Evolutionary conservation across 306 rosid species (phyloP).

Genomic region (Gleditsia sinensis): DNA sequence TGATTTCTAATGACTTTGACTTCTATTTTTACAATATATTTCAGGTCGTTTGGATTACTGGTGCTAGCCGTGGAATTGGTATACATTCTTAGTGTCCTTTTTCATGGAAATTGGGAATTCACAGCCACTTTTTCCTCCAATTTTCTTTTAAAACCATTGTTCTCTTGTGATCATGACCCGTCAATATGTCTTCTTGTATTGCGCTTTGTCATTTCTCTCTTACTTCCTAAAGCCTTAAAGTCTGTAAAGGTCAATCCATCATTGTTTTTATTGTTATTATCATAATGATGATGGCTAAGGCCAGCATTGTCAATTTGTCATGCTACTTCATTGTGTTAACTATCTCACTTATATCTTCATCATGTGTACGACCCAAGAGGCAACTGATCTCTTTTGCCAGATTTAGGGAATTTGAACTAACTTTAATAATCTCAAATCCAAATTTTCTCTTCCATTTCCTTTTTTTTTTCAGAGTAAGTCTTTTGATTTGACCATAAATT

Average conservation of each 20-base stretch:
- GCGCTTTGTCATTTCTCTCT: too few relatives aligned
- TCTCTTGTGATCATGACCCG: not conserved
- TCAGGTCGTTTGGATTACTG: slow-evolving; percentile 96
- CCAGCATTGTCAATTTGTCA: not conserved
- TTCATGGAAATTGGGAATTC: not conserved
- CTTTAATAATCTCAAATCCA: too few relatives aligned
- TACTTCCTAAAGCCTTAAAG: too few relatives aligned
- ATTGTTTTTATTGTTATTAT: not conserved
- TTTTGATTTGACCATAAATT: too few relatives aligned
- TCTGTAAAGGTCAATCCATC: not conserved
- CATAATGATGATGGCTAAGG: not conserved
- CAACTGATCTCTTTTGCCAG: too few relatives aligned
- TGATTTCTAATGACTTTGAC: not conserved
- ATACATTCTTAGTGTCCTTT: slow-evolving; percentile 9
- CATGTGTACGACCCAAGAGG: too few relatives aligned
- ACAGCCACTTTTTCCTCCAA: not conserved
- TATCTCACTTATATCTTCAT: not conserved
- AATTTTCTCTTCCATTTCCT: too few relatives aligned
- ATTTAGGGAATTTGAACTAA: too few relatives aligned
- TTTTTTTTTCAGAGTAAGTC: too few relatives aligned
- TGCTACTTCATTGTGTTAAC: not conserved
- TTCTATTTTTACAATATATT: slow-evolving; percentile 10
- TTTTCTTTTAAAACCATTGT: not conserved
- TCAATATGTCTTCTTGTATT: not conserved
- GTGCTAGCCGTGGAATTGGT: slow-evolving; percentile 99